Evolutionary conservation across 306 rosid genomes (phyloP), one percentile per base, ranked within the genome.

Genomic region (Dalbergia cultrata): DNA sequence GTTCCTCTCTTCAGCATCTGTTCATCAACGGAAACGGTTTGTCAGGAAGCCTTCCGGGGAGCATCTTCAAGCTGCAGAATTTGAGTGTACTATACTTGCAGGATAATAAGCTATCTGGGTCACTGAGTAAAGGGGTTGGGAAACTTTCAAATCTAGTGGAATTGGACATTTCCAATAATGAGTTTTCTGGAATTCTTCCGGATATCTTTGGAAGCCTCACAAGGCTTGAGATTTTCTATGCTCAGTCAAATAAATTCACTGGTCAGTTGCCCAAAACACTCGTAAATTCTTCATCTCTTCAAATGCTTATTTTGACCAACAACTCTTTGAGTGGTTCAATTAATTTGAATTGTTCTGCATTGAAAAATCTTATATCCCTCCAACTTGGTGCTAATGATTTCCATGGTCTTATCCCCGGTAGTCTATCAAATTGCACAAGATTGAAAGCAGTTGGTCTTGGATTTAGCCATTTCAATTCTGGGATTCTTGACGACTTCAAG

Each of bases 291-390:
- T 74, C 43, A 22, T 76, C 81, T 69, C 50, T 82, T 61, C 19
- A 69, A 33, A 21, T 22, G 13, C 78, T 82, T 13, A 6, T 9
- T 70, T 37, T 82, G 73, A 41, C 0, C 19, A 52, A 75, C 68
- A 82, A 82, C 62, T 70, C 78, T 18, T 75, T 82, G 37, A 49
- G 74, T 82, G 78, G 81, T 50, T 52, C 78, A 31, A 17, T 76
- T 16, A 50, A 61, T n/a, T 57, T 82, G 78, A 82, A 82, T 70
- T 82, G 85, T 41, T 82, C 78, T 70, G 78, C 78, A 39, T 61
- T 76, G 85, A 59, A 69, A 17, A 88, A 53, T 43, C 72, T 90
- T 34, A 19, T 70, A n/a, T 80, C 83, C n/a, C 75, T 88, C n/a
- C 41, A 10, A 64, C 72, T 88, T 33, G 85, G 79, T 56, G 5